These are phyloP conservation scores for Bruguiera gymnorhiza DNA, from an alignment of 345 rosid species.

Conservation along the genomic window DNA sequence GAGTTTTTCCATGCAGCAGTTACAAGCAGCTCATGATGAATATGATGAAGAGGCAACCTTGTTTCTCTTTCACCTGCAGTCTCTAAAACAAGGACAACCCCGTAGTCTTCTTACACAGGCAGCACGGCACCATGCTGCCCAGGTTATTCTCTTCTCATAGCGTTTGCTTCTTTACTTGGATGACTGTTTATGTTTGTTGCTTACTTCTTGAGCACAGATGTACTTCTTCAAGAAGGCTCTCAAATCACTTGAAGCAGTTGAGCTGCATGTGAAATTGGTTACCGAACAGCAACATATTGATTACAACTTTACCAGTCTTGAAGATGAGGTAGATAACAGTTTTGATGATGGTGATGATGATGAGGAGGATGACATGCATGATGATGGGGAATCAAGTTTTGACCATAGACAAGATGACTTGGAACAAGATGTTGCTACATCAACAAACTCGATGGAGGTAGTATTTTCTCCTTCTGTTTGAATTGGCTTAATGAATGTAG, in stretches of 20 bases:
- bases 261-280: conserved; percentile 51
- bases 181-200: conserved; percentile 9
- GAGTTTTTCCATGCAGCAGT: conserved; percentile 41
- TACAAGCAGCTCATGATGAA: conserved; percentile 73
- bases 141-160: conserved; percentile 41
- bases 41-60: conserved; percentile 76
- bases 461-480: conserved; percentile 14
- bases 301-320: conserved; percentile 66
- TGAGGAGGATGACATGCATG: conserved; percentile 35
- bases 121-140: conserved; percentile 94
- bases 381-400: conserved; percentile 82
- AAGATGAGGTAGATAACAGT: conserved; percentile 57
- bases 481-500: conserved; percentile 4
- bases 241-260: conserved; percentile 75
- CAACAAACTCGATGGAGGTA: conserved; percentile 64
- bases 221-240: conserved; percentile 73
- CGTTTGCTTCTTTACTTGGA: not conserved
- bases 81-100: conserved; percentile 89
- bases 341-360: conserved; percentile 39
- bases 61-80: conserved; percentile 81
- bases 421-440: conserved; percentile 43
- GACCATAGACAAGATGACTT: conserved; percentile 54
- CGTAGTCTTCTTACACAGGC: conserved; percentile 94
- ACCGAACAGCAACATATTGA: conserved; percentile 81
- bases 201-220: conserved; percentile 46